Evolutionary conservation across 805 yeast species (phyloP).

Genomic region (Tetrapisispora nanseiensis): DNA sequence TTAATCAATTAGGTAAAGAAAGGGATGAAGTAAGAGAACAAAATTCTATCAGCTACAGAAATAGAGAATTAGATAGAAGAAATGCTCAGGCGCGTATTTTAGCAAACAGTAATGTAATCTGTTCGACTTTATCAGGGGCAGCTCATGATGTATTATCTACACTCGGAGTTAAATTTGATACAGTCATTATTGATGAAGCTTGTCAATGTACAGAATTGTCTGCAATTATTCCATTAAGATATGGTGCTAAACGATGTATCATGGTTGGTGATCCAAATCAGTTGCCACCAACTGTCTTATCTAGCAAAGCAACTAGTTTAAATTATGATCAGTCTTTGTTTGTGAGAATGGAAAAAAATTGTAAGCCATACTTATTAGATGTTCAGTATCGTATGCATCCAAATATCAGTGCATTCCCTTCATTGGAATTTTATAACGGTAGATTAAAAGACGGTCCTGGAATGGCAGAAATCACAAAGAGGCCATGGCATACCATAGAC

Average conservation of each 20-base stretch:
- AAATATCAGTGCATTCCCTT: constrained; percentile 48
- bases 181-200: constrained; percentile 93
- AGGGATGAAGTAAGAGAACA: constrained; percentile 74
- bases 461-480: constrained; percentile 48
- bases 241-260: constrained; percentile 82
- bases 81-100: constrained; percentile 65
- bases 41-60: constrained; percentile 57
- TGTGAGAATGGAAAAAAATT: constrained; percentile 77
- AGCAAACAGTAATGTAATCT: constrained; percentile 70
- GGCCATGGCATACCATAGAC: constrained; percentile 63
- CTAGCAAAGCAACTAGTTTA: constrained; percentile 71
- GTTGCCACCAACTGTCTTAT: constrained; percentile 91
- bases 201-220: constrained; percentile 94
- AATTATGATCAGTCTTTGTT: constrained; percentile 87
- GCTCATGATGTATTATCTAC: constrained; percentile 80
- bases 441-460: constrained; percentile 63
- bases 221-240: constrained; percentile 81
- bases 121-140: constrained; percentile 87
- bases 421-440: constrained; percentile 41
- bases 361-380: constrained; percentile 58
- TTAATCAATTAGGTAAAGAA: constrained; percentile 61
- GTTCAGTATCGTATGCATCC: constrained; percentile 98
- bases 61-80: constrained; percentile 68
- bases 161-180: constrained; percentile 69
- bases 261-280: constrained; percentile 99